Evolutionary conservation across 2,329 filamentous ascomycete genomes (phyloP), one percentile per base, ranked within the genome.

Genomic region (Aspergillus oerlinghausenensis): DNA sequence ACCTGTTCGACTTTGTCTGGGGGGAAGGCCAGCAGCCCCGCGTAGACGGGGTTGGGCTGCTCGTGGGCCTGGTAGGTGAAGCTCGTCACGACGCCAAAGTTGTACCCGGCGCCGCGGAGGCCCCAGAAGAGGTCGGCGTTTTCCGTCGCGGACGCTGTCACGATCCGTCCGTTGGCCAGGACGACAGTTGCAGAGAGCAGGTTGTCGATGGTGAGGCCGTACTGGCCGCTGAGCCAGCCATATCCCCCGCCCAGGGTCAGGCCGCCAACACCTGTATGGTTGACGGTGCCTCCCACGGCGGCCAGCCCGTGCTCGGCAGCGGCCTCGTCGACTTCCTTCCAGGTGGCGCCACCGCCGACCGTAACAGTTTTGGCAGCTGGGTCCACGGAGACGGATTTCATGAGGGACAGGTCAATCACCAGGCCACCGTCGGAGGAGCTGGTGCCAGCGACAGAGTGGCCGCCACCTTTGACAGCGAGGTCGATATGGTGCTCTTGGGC

Each of bases 201-300:
- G 57, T 79, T 77, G 67, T 83, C 82, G 51, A 83, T 79, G 0
- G 75, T 75, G 6, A 87, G 73, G 0, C 86, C 86, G 52, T 83
- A 73, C 32, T 74, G 71, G 0, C 82, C 80, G 26, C 76, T 80
- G 17, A 87, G 70, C 68, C 80, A 79, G 1, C 85, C 83, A 63
- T 83, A 84, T 1, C 84, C 84, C 25, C 84, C 84, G 0, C 82
- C 82, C 1, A 86, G 67, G 0, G 80, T 79, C 14, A 87, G 71
- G 0, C 82, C 85, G 2, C 82, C 84, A 5, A 87, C 80, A 5
- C 85, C 84, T 1, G 84, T 87, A 60, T 86, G 82, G 45, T 82
- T 82, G 9, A 87, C 82, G 0, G 84, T 85, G 2, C 85, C 85
- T 8, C 84, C 84, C 0, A 86, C 81, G 1, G 83, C 83, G 2